Evolutionary conservation across 768 basidiomycete species (phyloP), one percentile per base, ranked within the genome.

Genomic region (Vararia minispora): DNA sequence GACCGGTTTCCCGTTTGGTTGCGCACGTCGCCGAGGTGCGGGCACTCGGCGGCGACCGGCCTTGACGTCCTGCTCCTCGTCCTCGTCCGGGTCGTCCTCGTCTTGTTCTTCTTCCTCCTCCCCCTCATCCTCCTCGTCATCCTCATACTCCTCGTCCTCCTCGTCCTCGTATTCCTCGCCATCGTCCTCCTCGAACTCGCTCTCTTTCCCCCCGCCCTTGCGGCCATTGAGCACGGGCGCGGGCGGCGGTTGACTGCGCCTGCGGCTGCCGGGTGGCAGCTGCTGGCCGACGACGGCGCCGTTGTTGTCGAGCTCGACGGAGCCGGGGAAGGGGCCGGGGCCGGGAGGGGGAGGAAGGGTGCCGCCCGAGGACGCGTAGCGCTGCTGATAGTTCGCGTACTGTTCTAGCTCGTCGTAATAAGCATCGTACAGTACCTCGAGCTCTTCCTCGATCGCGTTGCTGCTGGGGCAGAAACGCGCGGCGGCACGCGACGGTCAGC

Each of bases 351-450:
- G 87, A 48, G 90, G 79, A 52, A 91, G 71, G 28, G 79, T 85
- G 46, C 89, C 84, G 53, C 87, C 84, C 48, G 86, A 90, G 52
- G 78, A 77, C 53, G 88, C 84, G 68, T 90, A 91, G 64, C 80
- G 87, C 75, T 90, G 86, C 73, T 94, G 89, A 68, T 87, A 85
- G 65, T 88, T 85, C 63, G 92, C 95, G 76, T 98, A 98, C 69
- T 85, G 81, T 74, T 95, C 89, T 71, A 99, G 82, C 74, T 98
- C 94, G 62, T 95, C 89, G 78, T 97, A 98, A 76, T 98, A 99
- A 70, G 92, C 91, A 75, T 97, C 94, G 76, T 99, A 99, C 66
- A 98, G 81, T 69, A 91, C 88, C 72, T 98, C 90, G 63, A 99
- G 84, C 72, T 99, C 95, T 68, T 92, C 88, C 71, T 99, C 95